Percentiles rank a stretch among this genome's conserved stretches.
These are phyloP conservation scores for Hypoxylon sp. DNA, from an alignment of 2,329 filamentous ascomycete species.

Conservation along the genomic window DNA sequence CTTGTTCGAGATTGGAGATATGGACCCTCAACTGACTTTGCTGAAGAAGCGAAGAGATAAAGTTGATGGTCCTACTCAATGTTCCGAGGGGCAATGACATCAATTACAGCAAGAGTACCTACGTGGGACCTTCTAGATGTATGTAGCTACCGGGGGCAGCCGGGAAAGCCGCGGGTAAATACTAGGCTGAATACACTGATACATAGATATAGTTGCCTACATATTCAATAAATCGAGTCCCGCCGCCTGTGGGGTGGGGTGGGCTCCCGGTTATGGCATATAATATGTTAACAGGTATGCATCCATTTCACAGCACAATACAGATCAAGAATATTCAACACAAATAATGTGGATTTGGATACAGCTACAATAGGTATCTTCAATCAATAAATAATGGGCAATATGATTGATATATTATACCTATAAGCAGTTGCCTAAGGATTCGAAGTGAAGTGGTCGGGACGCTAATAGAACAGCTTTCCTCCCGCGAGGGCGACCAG, in stretches of 20 bases:
- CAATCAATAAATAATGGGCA: too few species aligned
- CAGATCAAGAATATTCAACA: neutral
- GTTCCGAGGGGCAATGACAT: slow-evolving; percentile 10
- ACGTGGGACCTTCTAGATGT: slow-evolving; percentile 3
- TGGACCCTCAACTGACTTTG: too few species aligned
- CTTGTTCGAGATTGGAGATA: too few species aligned
- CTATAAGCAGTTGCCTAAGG: neutral
- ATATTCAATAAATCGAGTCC: neutral
- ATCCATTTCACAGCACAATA: neutral
- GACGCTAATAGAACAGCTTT: slow-evolving; percentile 33
- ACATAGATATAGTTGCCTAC: too few species aligned
- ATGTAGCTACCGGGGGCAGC: neutral
- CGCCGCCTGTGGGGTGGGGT: too few species aligned
- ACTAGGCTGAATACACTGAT: neutral
- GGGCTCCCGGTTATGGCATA: too few species aligned
- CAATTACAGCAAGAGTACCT: neutral
- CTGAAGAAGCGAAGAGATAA: neutral
- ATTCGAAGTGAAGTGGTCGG: neutral
- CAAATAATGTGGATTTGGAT: neutral
- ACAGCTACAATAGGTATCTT: too few species aligned
- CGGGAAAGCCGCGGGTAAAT: neutral
- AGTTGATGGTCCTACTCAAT: neutral
- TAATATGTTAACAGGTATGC: too few species aligned
- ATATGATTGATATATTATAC: too few species aligned
- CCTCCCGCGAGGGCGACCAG: slow-evolving; percentile 46